Evolutionary conservation across 192 early-diverging fungal genomes (phyloP), one percentile per base, ranked within the genome.

Genomic region (Diversispora eburnea): DNA sequence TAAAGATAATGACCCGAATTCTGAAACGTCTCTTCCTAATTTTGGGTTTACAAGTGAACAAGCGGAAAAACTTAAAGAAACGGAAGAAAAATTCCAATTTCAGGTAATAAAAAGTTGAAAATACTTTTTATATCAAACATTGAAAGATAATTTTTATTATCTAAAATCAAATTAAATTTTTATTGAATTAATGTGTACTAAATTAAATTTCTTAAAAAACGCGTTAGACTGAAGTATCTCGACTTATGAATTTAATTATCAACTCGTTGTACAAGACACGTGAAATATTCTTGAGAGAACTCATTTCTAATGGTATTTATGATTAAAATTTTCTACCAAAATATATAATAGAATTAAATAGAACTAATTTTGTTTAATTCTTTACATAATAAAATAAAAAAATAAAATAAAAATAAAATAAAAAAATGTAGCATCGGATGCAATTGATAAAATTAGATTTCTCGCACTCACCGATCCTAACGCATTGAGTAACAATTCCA

Each of bases 211-310:
- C 5, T 65, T 17, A 42, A 63, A 13, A 17, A 63, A n/a, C 17
- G 5, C 15, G 39, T 61, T 48, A 96, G 86, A 90, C 95, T 66
- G 95, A 98, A 76, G 93, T 96, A 13, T 90, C 90, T 52, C 88
- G 90, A 74, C 79, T 99, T 71, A 95, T 99, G 84, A 90, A 94
- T 73, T 84, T 99, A 65, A 94, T 99, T 74, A 95, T 97, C 80
- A 94, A 98, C 81, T 94, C 92, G 25, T 84, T 99, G 20, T 99
- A 98, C 88, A 98, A 97, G 76, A 90, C 89, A 64, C 86, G 88
- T 80, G 96, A 99, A 74, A 95, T 99, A 64, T 99, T 99, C 78
- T 86, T 99, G 78, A 86, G 97, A 41, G 97, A 99, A 83, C 85
- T 99, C 20, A 94, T 98, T 51, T 97, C 94, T 25, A 98, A 98